Base-by-base conservation (phyloP, 2,329 filamentous ascomycete species). In the Chrysosporium keratinophilum region DNA sequence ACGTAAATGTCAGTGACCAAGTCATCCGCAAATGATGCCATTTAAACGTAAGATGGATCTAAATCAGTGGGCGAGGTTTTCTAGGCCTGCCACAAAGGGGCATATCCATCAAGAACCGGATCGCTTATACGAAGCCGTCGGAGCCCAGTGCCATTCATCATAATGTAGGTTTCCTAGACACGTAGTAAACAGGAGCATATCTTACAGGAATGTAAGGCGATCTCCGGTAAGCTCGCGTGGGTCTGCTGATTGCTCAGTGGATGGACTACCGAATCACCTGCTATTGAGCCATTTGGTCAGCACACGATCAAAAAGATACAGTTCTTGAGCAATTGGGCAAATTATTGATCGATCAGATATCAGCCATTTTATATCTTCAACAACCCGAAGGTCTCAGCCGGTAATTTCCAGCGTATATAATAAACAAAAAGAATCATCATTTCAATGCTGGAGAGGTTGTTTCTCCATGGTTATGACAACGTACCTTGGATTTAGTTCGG, bases 61-160 rank as follows among this genome's bases (percentile, higher is more conserved):
- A 58, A 67, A 75, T 95, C 89, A 95, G 89, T 91, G 87, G 89
- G 87, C 88, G 83, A 95, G 89, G 90, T 95, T 95, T 95, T 94
- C 88, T 94, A 95, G 88, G 89, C 89, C 88, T 95, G 88, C 87
- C 88, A 74, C 88, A 87, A 87, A 80, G 74, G 67, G 87, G 88
- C 88, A 81, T 85, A 81, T 82, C 89, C 87, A 77, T 89, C 88
- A 88, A 82, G 82, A 50, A 71, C 69, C 66, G 64, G 70, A 67
- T 71, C 69, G 67, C 72, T 69, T 67, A 70, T 70, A 52, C 71
- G 64, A 72, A 76, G 72, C 74, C 75, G 72, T 94, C 88, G 85
- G 89, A 91, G 89, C 89, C 89, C 89, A 95, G 89, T 95, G 89
- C 89, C 87, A 78, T 86, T 88, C 87, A 89, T 91, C 87, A 87